Evolutionary conservation across 176 grass and related monocot genomes (phyloP).

Genomic region (Eragrostis curvula): DNA sequence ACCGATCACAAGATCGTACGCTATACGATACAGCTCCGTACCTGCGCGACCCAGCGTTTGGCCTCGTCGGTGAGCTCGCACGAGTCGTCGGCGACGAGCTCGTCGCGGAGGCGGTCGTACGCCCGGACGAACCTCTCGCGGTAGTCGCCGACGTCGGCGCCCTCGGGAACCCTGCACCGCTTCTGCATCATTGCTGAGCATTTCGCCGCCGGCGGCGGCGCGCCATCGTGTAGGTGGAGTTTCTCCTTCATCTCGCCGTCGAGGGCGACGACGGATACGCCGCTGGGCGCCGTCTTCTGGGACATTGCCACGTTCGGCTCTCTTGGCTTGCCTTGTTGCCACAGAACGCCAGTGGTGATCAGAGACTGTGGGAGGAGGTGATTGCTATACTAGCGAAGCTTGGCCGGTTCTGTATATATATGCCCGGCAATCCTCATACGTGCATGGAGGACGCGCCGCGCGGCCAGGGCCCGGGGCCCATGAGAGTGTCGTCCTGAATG

Average conservation of each 20-base stretch:
- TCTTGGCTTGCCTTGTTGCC: background rate
- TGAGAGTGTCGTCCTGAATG: background rate
- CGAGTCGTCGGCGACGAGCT: slow-evolving; percentile 33
- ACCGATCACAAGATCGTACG: background rate
- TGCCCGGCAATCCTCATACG: background rate
- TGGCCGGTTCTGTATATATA: background rate
- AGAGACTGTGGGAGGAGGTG: background rate
- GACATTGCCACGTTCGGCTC: background rate
- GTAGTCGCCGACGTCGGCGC: background rate
- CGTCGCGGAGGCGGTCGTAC: slow-evolving; percentile 48
- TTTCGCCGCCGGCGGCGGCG: background rate
- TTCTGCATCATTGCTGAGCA: background rate
- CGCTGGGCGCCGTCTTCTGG: background rate
- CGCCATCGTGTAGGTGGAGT: background rate
- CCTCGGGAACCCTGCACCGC: background rate
- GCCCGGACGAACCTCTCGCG: slow-evolving; percentile 39
- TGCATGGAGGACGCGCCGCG: background rate
- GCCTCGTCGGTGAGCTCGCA: slow-evolving; percentile 46
- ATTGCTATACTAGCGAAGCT: background rate
- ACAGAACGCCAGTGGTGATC: background rate
- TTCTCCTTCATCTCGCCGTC: slow-evolving; percentile 19
- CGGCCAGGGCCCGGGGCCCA: background rate
- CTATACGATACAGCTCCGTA: background rate
- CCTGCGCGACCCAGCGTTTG: slow-evolving; percentile 35
- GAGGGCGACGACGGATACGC: background rate